These are phyloP conservation scores for Solanum etuberosum DNA, from an alignment of 257 asterid genomes.

Conservation along the genomic window DNA sequence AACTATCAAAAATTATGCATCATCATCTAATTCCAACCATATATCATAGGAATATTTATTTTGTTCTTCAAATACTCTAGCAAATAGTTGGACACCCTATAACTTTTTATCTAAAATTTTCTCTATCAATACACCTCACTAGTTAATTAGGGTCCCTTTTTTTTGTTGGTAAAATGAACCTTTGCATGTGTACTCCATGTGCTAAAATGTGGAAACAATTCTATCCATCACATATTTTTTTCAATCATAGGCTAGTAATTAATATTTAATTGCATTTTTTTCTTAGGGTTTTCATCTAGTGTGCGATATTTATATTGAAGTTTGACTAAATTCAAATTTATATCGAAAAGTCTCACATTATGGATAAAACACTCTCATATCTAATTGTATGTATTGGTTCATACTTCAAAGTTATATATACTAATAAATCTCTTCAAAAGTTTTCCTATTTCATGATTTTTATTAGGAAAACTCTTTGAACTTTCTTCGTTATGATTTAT, in stretches of 20 bases:
- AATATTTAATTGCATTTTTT: not conserved
- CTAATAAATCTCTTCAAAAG: not conserved
- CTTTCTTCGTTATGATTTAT: not conserved
- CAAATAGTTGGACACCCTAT: not conserved
- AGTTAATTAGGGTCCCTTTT: not conserved
- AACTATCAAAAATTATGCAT: not conserved
- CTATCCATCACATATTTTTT: slow-evolving; percentile 26
- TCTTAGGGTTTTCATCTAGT: too few relatives aligned
- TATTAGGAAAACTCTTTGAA: not conserved
- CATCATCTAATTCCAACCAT: not conserved
- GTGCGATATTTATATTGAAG: too few relatives aligned
- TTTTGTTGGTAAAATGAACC: not conserved
- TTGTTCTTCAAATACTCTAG: not conserved
- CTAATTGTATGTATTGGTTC: not conserved
- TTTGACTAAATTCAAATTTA: too few relatives aligned
- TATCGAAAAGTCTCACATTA: too few relatives aligned
- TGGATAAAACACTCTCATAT: not conserved
- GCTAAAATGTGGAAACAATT: slow-evolving; percentile 30
- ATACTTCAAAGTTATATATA: not conserved
- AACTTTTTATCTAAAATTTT: not conserved
- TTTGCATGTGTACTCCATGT: slow-evolving; percentile 46
- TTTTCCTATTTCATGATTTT: not conserved
- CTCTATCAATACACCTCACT: not conserved
- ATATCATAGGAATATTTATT: not conserved
- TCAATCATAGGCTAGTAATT: not conserved